A percentile compares a stretch with the other conserved stretches of the same genome.
Conservation (phyloP, 1,139 yeast species). For the Trichomonascaceae sp. region DNA sequence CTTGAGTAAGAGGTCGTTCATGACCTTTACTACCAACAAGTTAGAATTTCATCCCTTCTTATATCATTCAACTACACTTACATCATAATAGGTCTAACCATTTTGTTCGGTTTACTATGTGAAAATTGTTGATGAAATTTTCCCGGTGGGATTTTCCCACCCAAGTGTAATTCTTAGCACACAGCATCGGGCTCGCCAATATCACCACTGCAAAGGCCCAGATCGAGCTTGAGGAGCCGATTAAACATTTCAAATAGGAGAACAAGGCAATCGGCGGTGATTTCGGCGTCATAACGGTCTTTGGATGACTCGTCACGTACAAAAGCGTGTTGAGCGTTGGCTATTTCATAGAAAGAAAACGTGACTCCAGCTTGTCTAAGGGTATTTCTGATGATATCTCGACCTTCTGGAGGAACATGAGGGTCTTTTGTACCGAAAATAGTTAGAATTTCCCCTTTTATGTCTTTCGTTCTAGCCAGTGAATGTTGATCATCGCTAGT, state of each 20-base stretch:
- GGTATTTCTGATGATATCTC: conserved; percentile 63
- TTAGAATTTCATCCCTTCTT: neutral
- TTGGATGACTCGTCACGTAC: conserved; percentile 72
- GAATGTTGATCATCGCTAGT: conserved; percentile 50
- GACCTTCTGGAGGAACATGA: conserved; percentile 74
- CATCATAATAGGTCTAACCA: conserved; percentile 24
- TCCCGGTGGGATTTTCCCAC: neutral
- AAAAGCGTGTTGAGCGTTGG: conserved; percentile 80
- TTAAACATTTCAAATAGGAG: conserved; percentile 67
- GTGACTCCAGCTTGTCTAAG: conserved; percentile 55
- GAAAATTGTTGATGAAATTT: conserved; percentile 4
- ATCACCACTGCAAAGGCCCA: conserved; percentile 53
- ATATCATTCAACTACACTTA: conserved; percentile 8
- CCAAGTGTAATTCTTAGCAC: conserved; percentile 37
- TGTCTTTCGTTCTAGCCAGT: conserved; percentile 43
- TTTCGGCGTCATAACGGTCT: conserved; percentile 74
- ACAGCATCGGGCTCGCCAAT: conserved; percentile 51
- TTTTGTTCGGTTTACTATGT: neutral
- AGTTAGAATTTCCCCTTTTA: conserved; percentile 47
- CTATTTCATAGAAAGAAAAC: conserved; percentile 66
- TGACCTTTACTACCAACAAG: conserved; percentile 27
- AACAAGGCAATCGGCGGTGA: conserved; percentile 60
- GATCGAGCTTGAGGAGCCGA: conserved; percentile 58
- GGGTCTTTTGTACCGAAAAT: conserved; percentile 76
- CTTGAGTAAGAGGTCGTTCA: conserved; percentile 57